These are phyloP conservation scores for Huiozyma sinensis DNA, from an alignment of 805 yeast species.

Conservation along the genomic window DNA sequence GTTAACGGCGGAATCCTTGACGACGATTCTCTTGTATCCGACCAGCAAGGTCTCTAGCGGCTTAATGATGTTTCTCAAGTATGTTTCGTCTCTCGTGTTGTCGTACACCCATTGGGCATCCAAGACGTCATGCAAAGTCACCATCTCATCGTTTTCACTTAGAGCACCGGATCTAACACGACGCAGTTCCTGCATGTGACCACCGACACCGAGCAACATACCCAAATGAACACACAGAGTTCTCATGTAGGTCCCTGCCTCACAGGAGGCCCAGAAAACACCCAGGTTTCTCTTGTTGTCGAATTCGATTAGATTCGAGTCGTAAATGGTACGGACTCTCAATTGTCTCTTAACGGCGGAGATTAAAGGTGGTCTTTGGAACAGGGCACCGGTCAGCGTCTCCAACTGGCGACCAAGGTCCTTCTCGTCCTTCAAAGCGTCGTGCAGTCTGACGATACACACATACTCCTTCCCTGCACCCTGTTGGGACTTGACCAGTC, in stretches of 20 bases:
- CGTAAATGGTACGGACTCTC: slow-evolving; percentile 96
- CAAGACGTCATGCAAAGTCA: slow-evolving; percentile 91
- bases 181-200: slow-evolving; percentile 99
- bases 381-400: slow-evolving; percentile 94
- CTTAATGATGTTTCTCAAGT: slow-evolving; percentile 84
- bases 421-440: slow-evolving; percentile 80
- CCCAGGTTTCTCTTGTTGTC: slow-evolving; percentile 91
- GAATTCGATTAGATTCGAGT: slow-evolving; percentile 88
- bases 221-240: slow-evolving; percentile 98
- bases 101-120: slow-evolving; percentile 98
- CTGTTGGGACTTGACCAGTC: slow-evolving; percentile 96
- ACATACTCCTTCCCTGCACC: slow-evolving; percentile 99
- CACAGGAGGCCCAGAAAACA: slow-evolving; percentile 99
- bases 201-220: slow-evolving; percentile 97
- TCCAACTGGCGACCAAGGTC: slow-evolving; percentile 81
- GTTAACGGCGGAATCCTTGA: slow-evolving; percentile 89
- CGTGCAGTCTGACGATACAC: slow-evolving; percentile 92
- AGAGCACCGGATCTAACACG: slow-evolving; percentile 98
- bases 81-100: slow-evolving; percentile 93
- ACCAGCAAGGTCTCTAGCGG: slow-evolving; percentile 89
- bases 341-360: slow-evolving; percentile 98
- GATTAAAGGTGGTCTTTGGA: slow-evolving; percentile 98
- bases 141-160: slow-evolving; percentile 81
- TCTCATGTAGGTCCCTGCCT: slow-evolving; percentile 99
- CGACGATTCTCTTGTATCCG: slow-evolving; percentile 95